Conservation (phyloP, 1,284 basidiomycete genomes). For the Cerioporus squamosus region DNA sequence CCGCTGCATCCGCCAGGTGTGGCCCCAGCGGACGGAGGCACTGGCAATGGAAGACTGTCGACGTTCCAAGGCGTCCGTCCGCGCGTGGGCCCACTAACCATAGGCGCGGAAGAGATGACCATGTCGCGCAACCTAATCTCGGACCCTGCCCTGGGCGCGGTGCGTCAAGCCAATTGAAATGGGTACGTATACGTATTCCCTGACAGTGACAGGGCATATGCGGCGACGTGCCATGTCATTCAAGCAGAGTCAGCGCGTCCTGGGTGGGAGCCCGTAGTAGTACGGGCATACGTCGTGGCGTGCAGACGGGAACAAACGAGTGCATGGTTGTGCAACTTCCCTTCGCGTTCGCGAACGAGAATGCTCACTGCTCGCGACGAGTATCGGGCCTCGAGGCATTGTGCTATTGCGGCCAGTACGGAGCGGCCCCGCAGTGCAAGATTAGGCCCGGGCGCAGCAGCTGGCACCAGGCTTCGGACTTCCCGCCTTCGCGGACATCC, state of each 20-base stretch:
- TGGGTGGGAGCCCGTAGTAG: too few relatives aligned
- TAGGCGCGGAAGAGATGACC: conserved; percentile 1
- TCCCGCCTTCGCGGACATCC: conserved; percentile 2
- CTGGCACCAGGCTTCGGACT: neutral
- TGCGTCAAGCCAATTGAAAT: neutral
- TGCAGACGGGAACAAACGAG: too few relatives aligned
- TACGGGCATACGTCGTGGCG: too few relatives aligned
- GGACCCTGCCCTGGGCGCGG: neutral
- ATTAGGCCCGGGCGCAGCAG: conserved; percentile 1
- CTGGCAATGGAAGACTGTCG: conserved; percentile 8
- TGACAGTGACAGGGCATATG: neutral
- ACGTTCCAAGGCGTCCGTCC: conserved; percentile 4
- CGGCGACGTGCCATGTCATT: neutral
- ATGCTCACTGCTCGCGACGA: too few relatives aligned
- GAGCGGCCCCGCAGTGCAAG: too few relatives aligned
- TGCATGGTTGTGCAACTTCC: too few relatives aligned
- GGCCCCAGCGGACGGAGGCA: conserved; percentile 15
- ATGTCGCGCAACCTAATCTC: conserved; percentile 7
- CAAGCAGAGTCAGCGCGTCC: too few relatives aligned
- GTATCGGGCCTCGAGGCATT: too few relatives aligned
- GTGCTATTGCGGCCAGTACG: too few relatives aligned
- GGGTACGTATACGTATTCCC: too few relatives aligned
- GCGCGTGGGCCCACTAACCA: neutral
- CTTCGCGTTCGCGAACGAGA: too few relatives aligned
- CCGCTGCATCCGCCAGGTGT: conserved; percentile 11